Conservation (phyloP, 257 asterid species). For the Solanum megistacrolobum region DNA sequence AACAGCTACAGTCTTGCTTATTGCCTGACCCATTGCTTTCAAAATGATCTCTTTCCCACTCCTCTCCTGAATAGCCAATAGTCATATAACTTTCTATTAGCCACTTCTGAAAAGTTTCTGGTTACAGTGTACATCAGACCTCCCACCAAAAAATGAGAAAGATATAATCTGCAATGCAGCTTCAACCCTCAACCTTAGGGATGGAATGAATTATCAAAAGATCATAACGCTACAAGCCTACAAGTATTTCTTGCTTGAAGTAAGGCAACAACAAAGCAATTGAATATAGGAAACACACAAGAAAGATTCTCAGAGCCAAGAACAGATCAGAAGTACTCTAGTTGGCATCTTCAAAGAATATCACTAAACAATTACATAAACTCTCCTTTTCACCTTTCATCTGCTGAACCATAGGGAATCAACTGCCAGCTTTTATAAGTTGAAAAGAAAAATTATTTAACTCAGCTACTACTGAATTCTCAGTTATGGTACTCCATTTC, state of each 20-base stretch:
- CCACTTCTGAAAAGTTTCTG: background rate
- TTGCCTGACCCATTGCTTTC: constrained; percentile 97
- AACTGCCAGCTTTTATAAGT: background rate
- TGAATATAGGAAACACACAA: background rate
- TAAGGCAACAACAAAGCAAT: background rate
- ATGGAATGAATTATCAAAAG: background rate
- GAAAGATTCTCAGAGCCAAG: background rate
- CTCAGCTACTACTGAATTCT: background rate
- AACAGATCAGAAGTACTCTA: background rate
- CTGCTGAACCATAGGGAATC: background rate
- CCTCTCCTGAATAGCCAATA: constrained; percentile 43
- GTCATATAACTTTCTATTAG: background rate
- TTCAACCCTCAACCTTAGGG: background rate
- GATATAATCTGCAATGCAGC: background rate
- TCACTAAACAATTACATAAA: background rate
- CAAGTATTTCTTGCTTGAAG: background rate
- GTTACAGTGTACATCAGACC: background rate
- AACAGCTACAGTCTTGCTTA: constrained; percentile 80
- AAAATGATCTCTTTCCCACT: constrained; percentile 69
- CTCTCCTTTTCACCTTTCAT: background rate
- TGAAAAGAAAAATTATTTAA: background rate
- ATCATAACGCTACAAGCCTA: background rate
- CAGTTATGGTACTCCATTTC: background rate
- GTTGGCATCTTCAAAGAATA: background rate
- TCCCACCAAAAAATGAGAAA: background rate